Evolutionary conservation across 2,329 filamentous ascomycete genomes (phyloP).

Genomic region (Sphaceloma murrayae): DNA sequence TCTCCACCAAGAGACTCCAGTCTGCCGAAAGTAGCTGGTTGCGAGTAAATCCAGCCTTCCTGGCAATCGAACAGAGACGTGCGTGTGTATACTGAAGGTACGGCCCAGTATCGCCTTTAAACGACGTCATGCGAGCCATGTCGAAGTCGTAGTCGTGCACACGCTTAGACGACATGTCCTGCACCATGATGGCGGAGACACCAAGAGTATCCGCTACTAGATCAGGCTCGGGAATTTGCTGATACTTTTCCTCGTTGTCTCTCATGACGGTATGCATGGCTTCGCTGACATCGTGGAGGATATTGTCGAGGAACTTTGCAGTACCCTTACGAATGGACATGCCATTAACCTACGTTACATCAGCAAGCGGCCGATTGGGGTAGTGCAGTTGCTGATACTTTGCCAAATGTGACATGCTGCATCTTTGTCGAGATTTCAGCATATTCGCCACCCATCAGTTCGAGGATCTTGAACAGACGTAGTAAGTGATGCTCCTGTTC

Average conservation of each 20-base stretch:
- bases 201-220: constrained; percentile 78
- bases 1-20: constrained; percentile 57
- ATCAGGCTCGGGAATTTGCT: constrained; percentile 74
- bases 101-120: constrained; percentile 76
- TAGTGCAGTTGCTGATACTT: constrained; percentile 36
- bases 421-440: constrained; percentile 47
- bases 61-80: constrained; percentile 52
- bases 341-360: constrained; percentile 46
- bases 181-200: constrained; percentile 96
- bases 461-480: constrained; percentile 56
- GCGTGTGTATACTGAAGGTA: constrained; percentile 78
- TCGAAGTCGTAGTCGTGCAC: constrained; percentile 63
- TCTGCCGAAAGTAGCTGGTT: constrained; percentile 54
- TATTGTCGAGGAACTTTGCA: constrained; percentile 39
- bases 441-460: constrained; percentile 50
- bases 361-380: not conserved
- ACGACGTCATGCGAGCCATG: constrained; percentile 71
- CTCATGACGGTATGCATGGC: constrained; percentile 98
- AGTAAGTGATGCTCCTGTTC: constrained; percentile 57
- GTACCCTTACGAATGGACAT: constrained; percentile 55
- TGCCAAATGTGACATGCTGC: constrained; percentile 56
- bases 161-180: constrained; percentile 95
- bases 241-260: constrained; percentile 82
- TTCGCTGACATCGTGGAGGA: constrained; percentile 56
- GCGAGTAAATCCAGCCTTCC: constrained; percentile 45